Base-by-base conservation (phyloP, 1,284 basidiomycete species). In the Apiotrichum laibachii region DNA sequence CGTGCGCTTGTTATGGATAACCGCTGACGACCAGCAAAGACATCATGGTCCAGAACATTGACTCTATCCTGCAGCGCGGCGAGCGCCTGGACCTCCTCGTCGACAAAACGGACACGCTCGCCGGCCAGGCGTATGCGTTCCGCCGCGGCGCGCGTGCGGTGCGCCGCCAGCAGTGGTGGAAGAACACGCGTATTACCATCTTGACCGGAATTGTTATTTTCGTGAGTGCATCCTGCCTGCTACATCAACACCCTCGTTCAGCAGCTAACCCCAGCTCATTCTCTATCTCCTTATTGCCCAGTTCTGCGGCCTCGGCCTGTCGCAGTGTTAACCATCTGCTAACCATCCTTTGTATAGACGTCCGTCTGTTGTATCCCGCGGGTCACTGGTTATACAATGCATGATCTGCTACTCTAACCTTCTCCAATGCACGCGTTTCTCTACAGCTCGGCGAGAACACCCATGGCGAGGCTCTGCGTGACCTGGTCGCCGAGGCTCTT, bases 31-130 rank as follows among this genome's bases (percentile, higher is more conserved):
- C 16, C 65, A 78, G 76, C 50, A 97, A 97, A 78, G 89, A 95
- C 69, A 92, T 97, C 78, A 96, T 97, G 92, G 93, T 96, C 43
- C 89, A 93, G 77, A 94, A 94, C 74, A 92, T 95, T 60, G 91
- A 94, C 77, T 75, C 76, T 77, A 96, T 99, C 67, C 83, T 99
- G 43, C 88, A 85, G 58, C 83, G 96, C 44, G 96, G 95, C 10
- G 96, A 99, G 77, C 84, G 95, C 57, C 92, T 99, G 69, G 95
- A 98, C 74, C 82, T 98, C 21, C 83, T 99, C 45, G 89, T 99
- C 47, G 92, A 98, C 82, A 94, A 98, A 83, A 99, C 95, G 35
- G 94, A 98, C 75, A 89, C 85, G 59, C 92, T 98, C 84, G 90
- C 92, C 3, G 88, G 87, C 33, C 94, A 99, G 77, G 92, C 94